Conservation (phyloP, 345 rosid species). For the rapeseed (Brassica napus) region DNA sequence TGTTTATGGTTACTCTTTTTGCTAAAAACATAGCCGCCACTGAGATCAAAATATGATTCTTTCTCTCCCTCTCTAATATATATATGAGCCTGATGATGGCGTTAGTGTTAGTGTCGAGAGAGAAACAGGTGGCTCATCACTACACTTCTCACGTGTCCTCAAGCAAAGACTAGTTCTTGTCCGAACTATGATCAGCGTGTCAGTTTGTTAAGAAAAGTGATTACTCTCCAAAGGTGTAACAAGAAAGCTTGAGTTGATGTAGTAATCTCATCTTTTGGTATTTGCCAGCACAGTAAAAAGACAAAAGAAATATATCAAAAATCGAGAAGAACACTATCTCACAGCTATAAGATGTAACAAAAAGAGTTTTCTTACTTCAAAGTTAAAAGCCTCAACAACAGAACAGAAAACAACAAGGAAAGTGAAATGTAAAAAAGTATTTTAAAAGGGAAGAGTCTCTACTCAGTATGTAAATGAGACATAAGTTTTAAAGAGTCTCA, state of each 20-base stretch:
- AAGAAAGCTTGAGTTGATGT: not conserved
- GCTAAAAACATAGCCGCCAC: not conserved
- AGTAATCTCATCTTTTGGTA: not conserved
- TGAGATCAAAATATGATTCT: not conserved
- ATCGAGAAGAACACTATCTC: not conserved
- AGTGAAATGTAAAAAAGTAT: slow-evolving; percentile 34
- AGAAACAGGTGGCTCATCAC: not conserved
- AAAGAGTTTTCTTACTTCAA: slow-evolving; percentile 26
- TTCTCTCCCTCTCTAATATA: not conserved
- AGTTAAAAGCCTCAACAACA: slow-evolving; percentile 28
- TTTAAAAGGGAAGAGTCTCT: slow-evolving; percentile 27
- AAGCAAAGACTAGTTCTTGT: not conserved
- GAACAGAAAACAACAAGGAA: slow-evolving; percentile 20
- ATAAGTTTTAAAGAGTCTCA: slow-evolving; percentile 22
- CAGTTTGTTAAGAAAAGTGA: not conserved
- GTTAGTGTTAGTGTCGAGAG: not conserved
- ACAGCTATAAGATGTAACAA: slow-evolving; percentile 23
- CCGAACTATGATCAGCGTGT: not conserved
- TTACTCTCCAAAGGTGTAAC: not conserved
- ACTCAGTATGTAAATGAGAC: slow-evolving; percentile 32
- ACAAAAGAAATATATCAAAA: not conserved
- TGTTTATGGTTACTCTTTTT: not conserved
- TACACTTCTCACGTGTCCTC: not conserved
- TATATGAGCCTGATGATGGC: not conserved
- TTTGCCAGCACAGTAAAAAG: not conserved